Base-by-base conservation (phyloP, 139 green algal genomes). In the Yamagishiella unicocca region DNA sequence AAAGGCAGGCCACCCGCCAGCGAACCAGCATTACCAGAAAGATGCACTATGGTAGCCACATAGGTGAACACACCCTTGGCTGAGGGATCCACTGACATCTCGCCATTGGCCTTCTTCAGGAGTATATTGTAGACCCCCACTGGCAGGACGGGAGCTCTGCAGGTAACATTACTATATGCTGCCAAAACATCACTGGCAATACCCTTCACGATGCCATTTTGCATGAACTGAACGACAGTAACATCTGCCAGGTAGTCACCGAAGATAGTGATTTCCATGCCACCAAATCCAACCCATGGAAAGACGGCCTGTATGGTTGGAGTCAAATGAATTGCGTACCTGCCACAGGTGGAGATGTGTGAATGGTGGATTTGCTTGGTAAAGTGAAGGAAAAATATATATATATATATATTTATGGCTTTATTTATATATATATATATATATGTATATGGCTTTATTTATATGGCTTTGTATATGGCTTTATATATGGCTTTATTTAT, bases 1-100 rank as follows among this genome's bases (percentile, higher is more conserved):
- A 92, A 22, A 37, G 33, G 54, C 29, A 61, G 5, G 40, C 89
- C 89, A 43, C 89, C 89, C 27, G 46, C 45, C 45, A 92, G 27
- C 24, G 89, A 92, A 24, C 89, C 89, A 25, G 53, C 61, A 62
- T 68, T 88, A 29, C 10, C 38, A 8, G 62, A 25, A 3, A 90
- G 6, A 2, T 3, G 38, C 10, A n/a, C 42, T 40, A 90, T 81
- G 27, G 29, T 37, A 35, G 82, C 10, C 17, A 9, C 8, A 46
- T 67, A 80, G 4, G 82, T 80, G 29, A 81, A 87, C 27, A 46
- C 33, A 35, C 46, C 82, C 21, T 31, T n/a, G 25, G 12, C 29
- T 27, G 54, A 35, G 2, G 82, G 29, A 27, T 87, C 82, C 4
- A 87, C 82, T 0, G 67, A 80, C 67, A 58, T 40, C 50, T 87